phyloP scores from a whole-genome alignment of 495 filamentous ascomycete species.

The Daldinia vernicosa region DNA sequence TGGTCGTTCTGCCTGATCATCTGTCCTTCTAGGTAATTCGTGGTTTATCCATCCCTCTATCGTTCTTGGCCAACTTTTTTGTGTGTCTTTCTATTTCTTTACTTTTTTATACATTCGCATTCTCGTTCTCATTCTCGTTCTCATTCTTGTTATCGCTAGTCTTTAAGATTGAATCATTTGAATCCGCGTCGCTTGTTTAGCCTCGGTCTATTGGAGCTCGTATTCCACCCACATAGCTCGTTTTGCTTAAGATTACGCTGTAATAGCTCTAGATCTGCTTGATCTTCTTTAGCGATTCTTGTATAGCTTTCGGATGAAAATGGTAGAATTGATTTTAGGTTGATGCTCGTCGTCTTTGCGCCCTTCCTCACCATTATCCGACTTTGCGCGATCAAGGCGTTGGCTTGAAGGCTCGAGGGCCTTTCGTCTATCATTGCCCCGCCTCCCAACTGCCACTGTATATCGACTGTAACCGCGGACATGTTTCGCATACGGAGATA shows the following conservation, averaged over 20 bases:
- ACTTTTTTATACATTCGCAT: not conserved
- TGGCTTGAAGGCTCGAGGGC: conserved; percentile 12
- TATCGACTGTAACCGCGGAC: conserved; percentile 31
- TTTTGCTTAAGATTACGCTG: conserved; percentile 6
- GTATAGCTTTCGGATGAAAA: conserved; percentile 20
- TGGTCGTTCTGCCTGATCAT: conserved; percentile 8
- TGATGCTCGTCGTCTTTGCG: conserved; percentile 15
- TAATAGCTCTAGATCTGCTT: conserved; percentile 6
- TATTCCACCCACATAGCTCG: conserved; percentile 14
- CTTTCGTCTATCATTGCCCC: conserved; percentile 24
- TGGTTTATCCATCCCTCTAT: conserved; percentile 7
- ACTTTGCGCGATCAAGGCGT: conserved; percentile 14
- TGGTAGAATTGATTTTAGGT: conserved; percentile 31
- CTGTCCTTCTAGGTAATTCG: conserved; percentile 36
- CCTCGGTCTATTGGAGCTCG: conserved; percentile 24
- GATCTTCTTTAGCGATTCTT: conserved; percentile 3
- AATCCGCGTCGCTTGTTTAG: conserved; percentile 6
- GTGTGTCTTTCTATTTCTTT: not conserved
- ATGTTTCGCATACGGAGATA: conserved; percentile 85
- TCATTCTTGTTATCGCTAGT: not conserved
- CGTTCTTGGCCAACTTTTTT: not conserved
- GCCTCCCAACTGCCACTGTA: conserved; percentile 9
- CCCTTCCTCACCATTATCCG: conserved; percentile 3
- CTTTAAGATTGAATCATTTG: conserved; percentile 8
- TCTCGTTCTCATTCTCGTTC: not conserved